These are phyloP conservation scores for Paramecium bursaria DNA, from an alignment of 73 alveolate species.

Conservation along the genomic window DNA sequence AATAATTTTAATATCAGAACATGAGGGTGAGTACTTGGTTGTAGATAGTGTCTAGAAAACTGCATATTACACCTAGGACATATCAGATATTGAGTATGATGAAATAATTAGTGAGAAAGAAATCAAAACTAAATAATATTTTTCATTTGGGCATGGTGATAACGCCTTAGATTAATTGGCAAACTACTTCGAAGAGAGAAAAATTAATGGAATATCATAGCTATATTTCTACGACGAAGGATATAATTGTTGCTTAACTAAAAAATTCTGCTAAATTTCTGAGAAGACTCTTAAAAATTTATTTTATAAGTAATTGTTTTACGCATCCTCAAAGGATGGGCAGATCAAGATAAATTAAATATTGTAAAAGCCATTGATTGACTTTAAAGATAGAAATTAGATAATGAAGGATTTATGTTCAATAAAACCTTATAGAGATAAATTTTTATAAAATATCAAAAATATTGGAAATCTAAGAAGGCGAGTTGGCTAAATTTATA, in stretches of 20 bases:
- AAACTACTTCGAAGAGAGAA: slow-evolving; percentile 18
- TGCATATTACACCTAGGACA: slow-evolving; percentile 5
- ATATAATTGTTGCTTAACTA: background rate
- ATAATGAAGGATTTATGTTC: background rate
- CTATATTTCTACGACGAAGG: background rate
- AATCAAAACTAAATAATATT: too few relatives aligned
- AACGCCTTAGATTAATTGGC: slow-evolving; percentile 32
- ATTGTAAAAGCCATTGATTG: background rate
- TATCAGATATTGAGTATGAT: slow-evolving; percentile 53
- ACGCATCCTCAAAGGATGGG: slow-evolving; percentile 35
- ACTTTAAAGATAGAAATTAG: background rate
- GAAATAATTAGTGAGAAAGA: slow-evolving; percentile 37
- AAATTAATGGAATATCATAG: slow-evolving; percentile 42
- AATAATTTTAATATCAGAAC: background rate
- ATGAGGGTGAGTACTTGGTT: slow-evolving; percentile 10
- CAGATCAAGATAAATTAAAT: background rate
- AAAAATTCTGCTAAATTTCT: background rate
- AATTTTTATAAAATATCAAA: background rate
- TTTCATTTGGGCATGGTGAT: too few relatives aligned
- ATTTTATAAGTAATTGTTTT: background rate
- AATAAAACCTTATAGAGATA: background rate
- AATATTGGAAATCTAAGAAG: background rate
- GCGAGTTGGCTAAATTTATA: slow-evolving; percentile 24
- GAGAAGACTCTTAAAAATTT: slow-evolving; percentile 1
- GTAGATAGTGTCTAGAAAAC: slow-evolving; percentile 14